Evolutionary conservation across 176 grass and related monocot genomes (phyloP).

Genomic region (Aegilops speltoides): DNA sequence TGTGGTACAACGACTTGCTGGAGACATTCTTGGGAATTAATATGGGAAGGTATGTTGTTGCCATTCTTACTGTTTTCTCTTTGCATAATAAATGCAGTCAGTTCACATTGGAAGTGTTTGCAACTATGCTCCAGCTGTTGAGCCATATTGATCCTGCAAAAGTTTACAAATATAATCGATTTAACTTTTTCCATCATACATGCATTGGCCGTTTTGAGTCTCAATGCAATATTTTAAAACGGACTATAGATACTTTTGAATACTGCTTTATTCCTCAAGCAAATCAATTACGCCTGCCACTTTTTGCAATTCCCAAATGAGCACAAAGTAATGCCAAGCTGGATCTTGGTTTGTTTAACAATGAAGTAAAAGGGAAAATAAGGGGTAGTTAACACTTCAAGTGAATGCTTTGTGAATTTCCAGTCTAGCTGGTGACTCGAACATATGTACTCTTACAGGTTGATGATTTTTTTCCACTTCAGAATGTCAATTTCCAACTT

Average conservation of each 20-base stretch:
- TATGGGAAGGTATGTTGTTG: slow-evolving; percentile 80
- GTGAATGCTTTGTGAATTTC: slow-evolving; percentile 21
- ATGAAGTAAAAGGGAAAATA: neutral
- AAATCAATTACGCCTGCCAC: slow-evolving; percentile 4
- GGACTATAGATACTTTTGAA: neutral
- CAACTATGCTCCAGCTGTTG: slow-evolving; percentile 20
- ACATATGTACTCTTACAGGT: slow-evolving; percentile 2
- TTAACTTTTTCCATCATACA: slow-evolving; percentile 14
- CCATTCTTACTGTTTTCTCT: slow-evolving; percentile 35
- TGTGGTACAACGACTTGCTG: slow-evolving; percentile 73
- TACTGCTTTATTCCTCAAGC: slow-evolving; percentile 7
- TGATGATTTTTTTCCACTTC: slow-evolving; percentile 10
- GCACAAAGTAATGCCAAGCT: neutral
- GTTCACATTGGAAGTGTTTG: slow-evolving; percentile 8
- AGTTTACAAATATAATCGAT: slow-evolving; percentile 13
- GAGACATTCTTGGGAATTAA: slow-evolving; percentile 97
- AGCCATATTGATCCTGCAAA: slow-evolving; percentile 10
- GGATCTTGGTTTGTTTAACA: slow-evolving; percentile 7
- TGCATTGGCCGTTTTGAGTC: neutral
- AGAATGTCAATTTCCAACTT: slow-evolving; percentile 12
- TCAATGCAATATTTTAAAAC: slow-evolving; percentile 2
- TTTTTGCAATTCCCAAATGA: slow-evolving; percentile 9
- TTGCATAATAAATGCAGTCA: slow-evolving; percentile 11
- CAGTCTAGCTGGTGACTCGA: neutral
- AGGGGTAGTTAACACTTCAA: slow-evolving; percentile 1